Base-by-base conservation (phyloP, 352 stramenopile species). In the Pythium dissimile region DNA sequence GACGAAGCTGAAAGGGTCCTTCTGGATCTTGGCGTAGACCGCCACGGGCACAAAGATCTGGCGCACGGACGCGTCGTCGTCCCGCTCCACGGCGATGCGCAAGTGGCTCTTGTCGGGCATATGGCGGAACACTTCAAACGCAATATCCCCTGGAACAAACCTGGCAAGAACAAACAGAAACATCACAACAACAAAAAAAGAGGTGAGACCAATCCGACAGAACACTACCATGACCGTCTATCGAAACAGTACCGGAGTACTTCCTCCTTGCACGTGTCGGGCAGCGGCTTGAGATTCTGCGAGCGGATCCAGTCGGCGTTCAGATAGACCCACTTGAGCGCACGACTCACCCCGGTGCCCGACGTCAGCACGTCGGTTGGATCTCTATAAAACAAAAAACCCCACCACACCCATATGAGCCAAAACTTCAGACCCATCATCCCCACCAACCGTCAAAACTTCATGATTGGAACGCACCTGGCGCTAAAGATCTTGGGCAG, bases 1-100 rank as follows among this genome's bases (percentile, higher is more conserved):
- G 27, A 95, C 83, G 47, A 95, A 92, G 62, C 85, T 95, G 59
- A 95, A 85, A 48, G 85, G 85, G 42, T 95, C 85, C n/a, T 75
- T 74, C 54, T 95, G 85, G 34, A 95, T 85, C 55, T 80, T 92
- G 38, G 74, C 66, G 62, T 92, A 95, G 48, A 92, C 66, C n/a
- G 64, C 69, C 16, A 71, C 62, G 0, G 85, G 85, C 0, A 95
- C 84, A 39, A 80, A 62, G 21, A 94, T 73, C 3, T 59, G 66
- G 42, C 80, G 71, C 24, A 92, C 87, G 8, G 60, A 57, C 41
- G 57, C 69, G 42, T 86, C 70, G 28, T 87, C 78, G 34, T 81
- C 71, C 20, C 72, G 74, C n/a, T 66, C 67, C 23, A 92, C 71
- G 28, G 64, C 62, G 32, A 92, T 89, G 18, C 73, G 75, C 32